Conservation (phyloP, 163 green algal species). For the Scenedesmus sp. region DNA sequence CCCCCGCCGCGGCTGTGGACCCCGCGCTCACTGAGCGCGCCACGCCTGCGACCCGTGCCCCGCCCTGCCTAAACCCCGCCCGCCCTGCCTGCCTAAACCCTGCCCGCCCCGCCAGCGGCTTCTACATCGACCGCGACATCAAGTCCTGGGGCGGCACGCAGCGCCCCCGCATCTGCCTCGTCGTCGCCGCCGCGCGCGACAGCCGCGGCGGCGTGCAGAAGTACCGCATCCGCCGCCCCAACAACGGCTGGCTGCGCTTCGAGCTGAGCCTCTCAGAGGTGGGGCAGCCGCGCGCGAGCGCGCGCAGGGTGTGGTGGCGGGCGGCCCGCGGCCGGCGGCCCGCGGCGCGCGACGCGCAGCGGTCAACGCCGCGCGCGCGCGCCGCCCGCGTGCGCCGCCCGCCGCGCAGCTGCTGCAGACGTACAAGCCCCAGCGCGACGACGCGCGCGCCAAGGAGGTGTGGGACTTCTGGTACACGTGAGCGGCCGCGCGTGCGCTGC, state of each 20-base stretch:
- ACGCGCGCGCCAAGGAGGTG: conserved; percentile 7
- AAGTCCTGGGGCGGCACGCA: conserved; percentile 10
- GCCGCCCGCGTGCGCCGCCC: no score
- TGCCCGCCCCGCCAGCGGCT: conserved; percentile 25
- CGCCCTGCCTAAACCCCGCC: no score
- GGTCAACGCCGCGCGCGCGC: no score
- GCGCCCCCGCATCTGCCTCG: conserved; percentile 30
- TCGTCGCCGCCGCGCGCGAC: conserved; percentile 11
- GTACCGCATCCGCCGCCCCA: conserved; percentile 29
- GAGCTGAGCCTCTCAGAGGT: conserved; percentile 6
- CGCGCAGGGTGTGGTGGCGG: no score
- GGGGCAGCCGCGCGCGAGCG: no score
- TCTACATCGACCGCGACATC: conserved; percentile 40
- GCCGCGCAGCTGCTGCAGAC: background rate
- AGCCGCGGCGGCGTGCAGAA: background rate
- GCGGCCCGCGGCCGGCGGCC: no score
- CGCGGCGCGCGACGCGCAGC: no score
- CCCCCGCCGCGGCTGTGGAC: no score
- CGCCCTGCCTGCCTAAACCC: no score
- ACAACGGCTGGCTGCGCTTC: conserved; percentile 19
- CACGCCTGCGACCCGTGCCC: no score
- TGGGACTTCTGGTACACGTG: conserved; percentile 41
- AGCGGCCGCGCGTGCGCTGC: no score
- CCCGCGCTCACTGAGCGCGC: no score
- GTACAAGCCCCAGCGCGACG: conserved; percentile 1